Base-by-base conservation (phyloP, 106 monocot genomes). In the Apostasia ramifera region DNA sequence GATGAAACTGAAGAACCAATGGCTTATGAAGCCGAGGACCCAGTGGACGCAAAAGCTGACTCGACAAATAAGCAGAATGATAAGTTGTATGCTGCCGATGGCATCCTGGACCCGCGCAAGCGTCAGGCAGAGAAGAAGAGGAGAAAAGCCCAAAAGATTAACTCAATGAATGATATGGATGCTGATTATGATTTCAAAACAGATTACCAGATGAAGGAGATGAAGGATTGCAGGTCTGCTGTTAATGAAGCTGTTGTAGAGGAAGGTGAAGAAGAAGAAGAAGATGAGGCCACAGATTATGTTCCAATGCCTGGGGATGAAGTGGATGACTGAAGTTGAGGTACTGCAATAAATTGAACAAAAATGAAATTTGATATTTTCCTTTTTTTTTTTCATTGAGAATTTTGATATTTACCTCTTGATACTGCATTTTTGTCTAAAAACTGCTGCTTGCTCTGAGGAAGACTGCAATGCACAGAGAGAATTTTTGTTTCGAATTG, bases 111-210 rank as follows among this genome's bases (percentile, higher is more conserved):
- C 79, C 92, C 92, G 5, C 86, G 74, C 46, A 81, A 82, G 60
- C 44, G 44, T 42, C 78, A 78, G 67, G 91, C 86, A 2, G 89
- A 91, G 58, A 91, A 92, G 83, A 97, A 85, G 60, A 61, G 64
- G 47, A 78, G 84, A 42, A 88, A 92, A 58, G 82, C 82, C 4
- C 70, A 66, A 37, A 92, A 86, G 65, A 7, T 67, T 13, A 63
- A 66, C 42, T 47, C 5, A 47, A 4, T 14, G 46, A 88, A 78
- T 66, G 76, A 78, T 2, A 92, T 89, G 86, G 92, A 89, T 62
- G 95, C 84, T 7, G 92, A 92, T 67, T 97, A 92, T 72, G 92
- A 97, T 74, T 92, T 92, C 61, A 89, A 89, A 79, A 83, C 89
- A 7, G 95, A 97, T 81, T 91, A 82, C 73, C 78, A 53, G 2